These are phyloP conservation scores for Pseudonitzschia multiseries DNA, from an alignment of 108 stramenopile species.

Conservation along the genomic window DNA sequence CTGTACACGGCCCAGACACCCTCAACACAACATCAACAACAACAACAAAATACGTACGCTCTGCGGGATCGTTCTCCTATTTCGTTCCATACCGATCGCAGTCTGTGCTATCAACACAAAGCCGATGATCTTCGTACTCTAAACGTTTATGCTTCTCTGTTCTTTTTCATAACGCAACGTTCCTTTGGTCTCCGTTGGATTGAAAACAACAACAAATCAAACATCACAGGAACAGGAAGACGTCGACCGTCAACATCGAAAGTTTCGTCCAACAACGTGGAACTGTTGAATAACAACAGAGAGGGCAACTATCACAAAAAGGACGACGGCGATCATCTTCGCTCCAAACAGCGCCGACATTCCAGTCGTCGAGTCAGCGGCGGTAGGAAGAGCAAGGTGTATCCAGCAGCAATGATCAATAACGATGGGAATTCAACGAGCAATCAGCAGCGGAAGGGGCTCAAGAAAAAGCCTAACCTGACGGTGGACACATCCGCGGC, in stretches of 20 bases:
- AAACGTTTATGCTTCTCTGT: too few relatives aligned
- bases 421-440: conserved; percentile 7
- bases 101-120: too few relatives aligned
- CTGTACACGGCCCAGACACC: too few relatives aligned
- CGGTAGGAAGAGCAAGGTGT: conserved; percentile 11
- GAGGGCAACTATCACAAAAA: conserved; percentile 3
- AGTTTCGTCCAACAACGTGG: conserved; percentile 1
- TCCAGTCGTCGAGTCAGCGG: conserved; percentile 2
- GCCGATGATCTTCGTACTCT: too few relatives aligned
- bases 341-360: background rate
- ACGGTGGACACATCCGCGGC: conserved; percentile 9
- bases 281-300: background rate
- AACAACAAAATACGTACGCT: background rate
- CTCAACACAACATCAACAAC: too few relatives aligned
- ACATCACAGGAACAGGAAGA: background rate
- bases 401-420: conserved; percentile 14
- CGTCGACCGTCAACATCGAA: background rate
- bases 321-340: conserved; percentile 7
- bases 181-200: too few relatives aligned
- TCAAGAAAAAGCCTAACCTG: conserved; percentile 1
- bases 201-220: too few relatives aligned
- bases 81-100: too few relatives aligned
- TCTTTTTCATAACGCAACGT: too few relatives aligned
- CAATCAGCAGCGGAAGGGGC: conserved; percentile 3
- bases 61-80: too few relatives aligned